Base-by-base conservation (phyloP, 2,329 filamentous ascomycete genomes). In the Arthroderma sp. region DNA sequence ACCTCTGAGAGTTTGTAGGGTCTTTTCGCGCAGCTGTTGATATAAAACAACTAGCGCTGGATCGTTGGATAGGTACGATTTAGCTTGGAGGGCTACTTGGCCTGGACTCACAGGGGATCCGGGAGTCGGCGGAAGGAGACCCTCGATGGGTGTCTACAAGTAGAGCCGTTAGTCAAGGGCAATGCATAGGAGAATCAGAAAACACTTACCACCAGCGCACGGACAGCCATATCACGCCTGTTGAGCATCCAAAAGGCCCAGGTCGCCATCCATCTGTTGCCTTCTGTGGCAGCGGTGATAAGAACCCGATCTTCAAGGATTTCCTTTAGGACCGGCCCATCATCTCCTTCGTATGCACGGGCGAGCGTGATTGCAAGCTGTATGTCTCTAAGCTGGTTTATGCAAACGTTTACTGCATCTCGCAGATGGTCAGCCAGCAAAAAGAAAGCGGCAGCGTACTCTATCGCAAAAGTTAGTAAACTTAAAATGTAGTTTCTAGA, bases 361-460 rank as follows among this genome's bases (percentile, higher is more conserved):
- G 88, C 82, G 17, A 98, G 85, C 6, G 91, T 86, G 60, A 98
- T 85, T 2, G 91, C 93, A 33, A 98, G 81, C 67, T 96, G 90
- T 21, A 93, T 74, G 67, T 98, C 94, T 59, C 87, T 84, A 38
- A 97, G 78, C 67, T 96, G 91, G 61, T 88, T 90, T 13, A 91
- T 76, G 62, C 94, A 88, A 17, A 98, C 84, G 62, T 86, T 87
- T 55, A 93, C 85, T 0, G 93, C 91, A 68, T 95, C 90, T 56
- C 85, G 82, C 0, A 95, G 76, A 65, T 86, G 85, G 63, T 91
- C 90, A 1, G 88, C 94, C 1, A 98, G 78, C 4, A 98, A 77
- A 75, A 98, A 98, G 73, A 97, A 98, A 0, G 93, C 87, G 0
- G 91, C 93, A 2, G 93, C 91, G 67, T 98, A 98, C 72, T 88